Base-by-base conservation (phyloP, 306 rosid species). In the Quercus glauca region DNA sequence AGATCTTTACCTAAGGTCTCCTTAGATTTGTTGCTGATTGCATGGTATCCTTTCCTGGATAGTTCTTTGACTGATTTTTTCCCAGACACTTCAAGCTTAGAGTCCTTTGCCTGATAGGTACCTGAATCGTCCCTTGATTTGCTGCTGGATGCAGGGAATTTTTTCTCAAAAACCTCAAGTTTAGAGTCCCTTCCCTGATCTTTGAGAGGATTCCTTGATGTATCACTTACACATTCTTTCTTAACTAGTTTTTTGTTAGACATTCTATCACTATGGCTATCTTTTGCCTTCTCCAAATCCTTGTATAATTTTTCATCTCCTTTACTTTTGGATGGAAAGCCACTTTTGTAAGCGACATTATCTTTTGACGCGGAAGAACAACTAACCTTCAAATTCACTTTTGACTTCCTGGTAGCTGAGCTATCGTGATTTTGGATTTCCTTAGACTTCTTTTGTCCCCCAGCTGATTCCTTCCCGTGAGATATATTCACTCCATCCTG, bases 401-500 rank as follows among this genome's bases (percentile, higher is more conserved):
- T 87, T 26, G 88, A 83, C 31, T 72, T 84, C 76, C 87, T 90
- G 23, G 70, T 71, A 76, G 69, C 84, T 37, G 63, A 1, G 35
- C 86, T 76, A 75, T 84, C 80, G 51, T 81, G 57, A 18, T 29
- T 60, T 31, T 78, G 86, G 77, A 82, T 84, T 78, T 85, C 94
- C 86, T 90, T 92, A 60, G 79, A 78, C 78, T 86, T 95, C 86
- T 85, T 87, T 85, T 92, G 90, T 19, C 84, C 90, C 52, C 78
- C 91, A 3, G 71, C 81, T 60, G 80, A 41, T 74, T 92, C 98
- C 80, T 83, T 80, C 43, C 86, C 81, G 18, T 73, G 83, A 73
- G 82, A 78, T 78, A 85, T 78, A 77, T 87, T 23, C 20, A 65
- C 20, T 45, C 64, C 80, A 81, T 90, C 94, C 78, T 81, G 88